phyloP scores from a whole-genome alignment of 2,329 filamentous ascomycete genomes.

The Dactylellina cionopaga region DNA sequence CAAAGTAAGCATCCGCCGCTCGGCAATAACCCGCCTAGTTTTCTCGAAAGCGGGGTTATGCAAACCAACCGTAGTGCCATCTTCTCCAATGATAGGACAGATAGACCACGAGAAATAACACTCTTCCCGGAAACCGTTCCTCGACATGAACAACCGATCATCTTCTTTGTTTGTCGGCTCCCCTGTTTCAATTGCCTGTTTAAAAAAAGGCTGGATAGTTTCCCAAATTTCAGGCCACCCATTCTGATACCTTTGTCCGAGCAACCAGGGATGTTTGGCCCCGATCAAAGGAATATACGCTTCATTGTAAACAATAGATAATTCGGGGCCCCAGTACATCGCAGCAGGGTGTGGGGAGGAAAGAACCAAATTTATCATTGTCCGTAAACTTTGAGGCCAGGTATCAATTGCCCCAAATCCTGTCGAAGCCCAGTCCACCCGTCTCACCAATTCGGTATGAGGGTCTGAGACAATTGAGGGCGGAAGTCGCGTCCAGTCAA shows the following conservation, averaged over 20 bases:
- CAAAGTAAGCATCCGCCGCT: slow-evolving; percentile 55
- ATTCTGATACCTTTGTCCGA: slow-evolving; percentile 74
- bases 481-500: slow-evolving; percentile 83
- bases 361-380: slow-evolving; percentile 85
- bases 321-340: slow-evolving; percentile 81
- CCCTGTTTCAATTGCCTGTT: slow-evolving; percentile 73
- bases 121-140: slow-evolving; percentile 65
- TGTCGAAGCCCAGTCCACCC: slow-evolving; percentile 77
- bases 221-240: slow-evolving; percentile 81
- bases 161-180: slow-evolving; percentile 85
- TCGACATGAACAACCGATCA: slow-evolving; percentile 76
- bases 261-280: slow-evolving; percentile 77
- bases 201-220: slow-evolving; percentile 74
- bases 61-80: slow-evolving; percentile 54
- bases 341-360: slow-evolving; percentile 77
- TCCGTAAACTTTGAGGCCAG: slow-evolving; percentile 77
- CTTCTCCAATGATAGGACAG: slow-evolving; percentile 54
- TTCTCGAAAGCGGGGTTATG: slow-evolving; percentile 56
- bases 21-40: slow-evolving; percentile 54
- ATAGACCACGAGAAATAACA: slow-evolving; percentile 56
- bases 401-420: slow-evolving; percentile 77
- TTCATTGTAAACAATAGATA: slow-evolving; percentile 77
- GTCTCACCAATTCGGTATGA: slow-evolving; percentile 78
- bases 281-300: slow-evolving; percentile 77
- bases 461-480: slow-evolving; percentile 71